Base-by-base conservation (phyloP, 2,329 filamentous ascomycete species). In the Niveomyces coronatus region DNA sequence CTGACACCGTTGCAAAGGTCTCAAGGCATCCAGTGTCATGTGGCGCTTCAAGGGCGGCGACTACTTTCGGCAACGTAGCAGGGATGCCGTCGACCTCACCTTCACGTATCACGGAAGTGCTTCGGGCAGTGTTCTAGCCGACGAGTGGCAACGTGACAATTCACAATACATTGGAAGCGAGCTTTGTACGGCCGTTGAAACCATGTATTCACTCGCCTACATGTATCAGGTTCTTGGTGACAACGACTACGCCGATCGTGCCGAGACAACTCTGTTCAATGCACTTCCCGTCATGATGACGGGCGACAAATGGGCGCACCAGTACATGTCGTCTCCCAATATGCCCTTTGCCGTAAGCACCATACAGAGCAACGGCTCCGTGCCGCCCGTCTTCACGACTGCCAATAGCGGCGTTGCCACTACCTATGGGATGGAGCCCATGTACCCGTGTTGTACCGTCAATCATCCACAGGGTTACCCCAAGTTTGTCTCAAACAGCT, bases 381-480 rank as follows among this genome's bases (percentile, higher is more conserved):
- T 47, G 11, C 51, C 53, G 3, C 47, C 42, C 4, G 37, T 55
- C 4, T 74, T 71, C 49, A 72, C 56, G 39, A 71, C 71, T 38
- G 63, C 67, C 17, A 62, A 65, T 34, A 53, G 50, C 5, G 57
- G 53, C 5, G 43, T 53, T 8, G 35, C 51, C 63, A 54, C 46
- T 62, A 71, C 46, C 53, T 67, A 41, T 47, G 70, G 69, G 2
- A 53, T 74, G 11, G 69, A 72, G 40, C 67, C 67, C 3, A 61
- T 70, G 23, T 73, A 58, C 31, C 65, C 67, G 2, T 76, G 71
- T 52, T 76, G 72, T 46, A 73, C 71, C 1, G 72, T 76, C 42
- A 76, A 76, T 41, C 69, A 75, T 45, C 66, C 64, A 1, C 70
- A 75, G 46, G 73, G 67, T 8, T 72, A 67, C 43, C 70, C 73